Percentiles rank a stretch among this genome's conserved stretches.
Conservation (phyloP, 305 asterid genomes). For the Plantago coronopus region DNA sequence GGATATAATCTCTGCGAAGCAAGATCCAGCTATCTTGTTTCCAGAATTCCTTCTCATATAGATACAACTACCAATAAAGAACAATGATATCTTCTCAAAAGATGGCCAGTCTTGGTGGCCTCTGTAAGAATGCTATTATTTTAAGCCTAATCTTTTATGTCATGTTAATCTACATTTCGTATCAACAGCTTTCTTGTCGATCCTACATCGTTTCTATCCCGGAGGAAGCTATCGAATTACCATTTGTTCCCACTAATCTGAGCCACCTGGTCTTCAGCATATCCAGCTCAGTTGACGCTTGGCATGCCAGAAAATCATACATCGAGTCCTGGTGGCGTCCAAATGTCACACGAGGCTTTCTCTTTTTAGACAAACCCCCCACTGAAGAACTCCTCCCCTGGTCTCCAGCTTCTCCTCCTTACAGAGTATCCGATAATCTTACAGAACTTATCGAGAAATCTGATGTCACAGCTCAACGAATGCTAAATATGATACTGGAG, state of each 20-base stretch:
- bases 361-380: slow-evolving; percentile 37
- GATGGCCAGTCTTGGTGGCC: slow-evolving; percentile 5
- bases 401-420: slow-evolving; percentile 44
- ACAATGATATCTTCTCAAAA: slow-evolving; percentile 5
- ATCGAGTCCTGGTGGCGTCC: slow-evolving; percentile 53
- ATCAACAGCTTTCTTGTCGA: slow-evolving; percentile 24
- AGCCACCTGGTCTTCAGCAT: slow-evolving; percentile 40
- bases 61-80: background rate
- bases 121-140: slow-evolving; percentile 25
- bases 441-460: slow-evolving; percentile 19
- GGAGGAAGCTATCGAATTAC: background rate
- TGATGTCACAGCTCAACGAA: slow-evolving; percentile 29
- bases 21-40: background rate
- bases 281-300: slow-evolving; percentile 36
- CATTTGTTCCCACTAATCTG: slow-evolving; percentile 24
- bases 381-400: slow-evolving; percentile 39
- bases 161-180: slow-evolving; percentile 20
- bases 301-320: slow-evolving; percentile 38
- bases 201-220: slow-evolving; percentile 22
- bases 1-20: too few relatives aligned
- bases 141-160: slow-evolving; percentile 21
- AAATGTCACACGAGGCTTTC: slow-evolving; percentile 30
- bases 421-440: slow-evolving; percentile 31
- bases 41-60: background rate
- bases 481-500: slow-evolving; percentile 46